Base-by-base conservation (phyloP, 2,329 filamentous ascomycete genomes). In the Ramichloridium luteum region DNA sequence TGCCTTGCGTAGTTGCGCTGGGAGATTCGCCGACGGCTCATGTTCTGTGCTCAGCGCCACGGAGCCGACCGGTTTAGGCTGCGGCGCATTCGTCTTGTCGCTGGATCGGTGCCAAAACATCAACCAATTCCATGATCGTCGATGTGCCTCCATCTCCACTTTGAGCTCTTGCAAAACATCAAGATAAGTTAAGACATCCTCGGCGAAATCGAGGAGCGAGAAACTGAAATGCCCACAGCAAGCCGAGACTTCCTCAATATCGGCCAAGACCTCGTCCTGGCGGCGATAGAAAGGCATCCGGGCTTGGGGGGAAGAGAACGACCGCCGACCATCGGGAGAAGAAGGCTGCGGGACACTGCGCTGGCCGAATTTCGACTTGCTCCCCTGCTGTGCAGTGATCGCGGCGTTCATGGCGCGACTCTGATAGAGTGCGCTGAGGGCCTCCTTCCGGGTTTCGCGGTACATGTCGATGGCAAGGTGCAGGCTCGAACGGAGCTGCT, bases 191-290 rank as follows among this genome's bases (percentile, higher is more conserved):
- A 82, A 74, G 61, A 93, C 80, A 50, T 94, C 85, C 51, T 93
- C 82, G 0, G 84, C 86, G 50, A 96, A 88, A 44, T 90, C 81
- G 40, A 90, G 73, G 15, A 98, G 64, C 26, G 81, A 92, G 53
- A 90, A 94, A 51, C 82, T 88, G 52, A 96, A 98, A 57, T 96
- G 86, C 0, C 90, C 88, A 50, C 90, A 98, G 35, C 86, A 92
- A n/a, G 90, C 88, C 25, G 88, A 86, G 8, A 96, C 86, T 56
- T 98, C 90, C 54, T 98, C 90, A 35, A 93, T 85, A 54, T 96
- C 90, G 2, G 88, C 90, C 50, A 92, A 79, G 6, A 88, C 70
- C 39, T 80, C 79, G 31, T 83, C 35, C 2, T 40, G 43, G 10
- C 34, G 31, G 22, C 40, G 32, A 15, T 44, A 28, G 31, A 45